Evolutionary conservation across 768 basidiomycete species (phyloP).

Genomic region (Cystoderma amianthinum): DNA sequence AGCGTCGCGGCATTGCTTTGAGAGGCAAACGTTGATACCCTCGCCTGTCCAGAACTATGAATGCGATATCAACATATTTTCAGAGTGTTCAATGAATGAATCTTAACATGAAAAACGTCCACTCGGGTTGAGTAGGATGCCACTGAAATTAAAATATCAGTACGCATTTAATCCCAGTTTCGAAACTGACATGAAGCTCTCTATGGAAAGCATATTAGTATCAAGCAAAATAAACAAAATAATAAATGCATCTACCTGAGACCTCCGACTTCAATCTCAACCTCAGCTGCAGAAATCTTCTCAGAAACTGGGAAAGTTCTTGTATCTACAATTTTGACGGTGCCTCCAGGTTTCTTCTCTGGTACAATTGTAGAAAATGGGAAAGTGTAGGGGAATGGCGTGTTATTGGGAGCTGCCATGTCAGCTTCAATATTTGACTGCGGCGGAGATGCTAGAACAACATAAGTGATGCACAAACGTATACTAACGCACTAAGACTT

Average conservation of each 20-base stretch:
- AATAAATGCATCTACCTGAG: constrained; percentile 53
- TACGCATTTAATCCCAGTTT: too few relatives aligned
- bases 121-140: constrained; percentile 69
- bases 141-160: constrained; percentile 49
- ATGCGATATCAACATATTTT: too few relatives aligned
- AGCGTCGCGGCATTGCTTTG: constrained; percentile 52
- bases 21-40: constrained; percentile 57
- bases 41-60: constrained; percentile 43
- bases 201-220: too few relatives aligned
- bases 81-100: too few relatives aligned
- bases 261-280: constrained; percentile 52
- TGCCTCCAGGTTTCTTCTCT: constrained; percentile 42
- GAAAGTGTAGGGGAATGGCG: constrained; percentile 48
- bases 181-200: constrained; percentile 44
- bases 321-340: constrained; percentile 54
- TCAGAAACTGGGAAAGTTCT: constrained; percentile 43
- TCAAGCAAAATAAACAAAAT: too few relatives aligned
- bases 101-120: constrained; percentile 55
- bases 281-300: constrained; percentile 50
- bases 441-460: constrained; percentile 28
- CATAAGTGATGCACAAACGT: not conserved
- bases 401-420: constrained; percentile 41
- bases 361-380: constrained; percentile 39
- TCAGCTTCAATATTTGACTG: constrained; percentile 30
- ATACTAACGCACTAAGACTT: constrained; percentile 1